Evolutionary conservation across 345 rosid genomes (phyloP).

Genomic region (Eucalyptus guilfoylei): DNA sequence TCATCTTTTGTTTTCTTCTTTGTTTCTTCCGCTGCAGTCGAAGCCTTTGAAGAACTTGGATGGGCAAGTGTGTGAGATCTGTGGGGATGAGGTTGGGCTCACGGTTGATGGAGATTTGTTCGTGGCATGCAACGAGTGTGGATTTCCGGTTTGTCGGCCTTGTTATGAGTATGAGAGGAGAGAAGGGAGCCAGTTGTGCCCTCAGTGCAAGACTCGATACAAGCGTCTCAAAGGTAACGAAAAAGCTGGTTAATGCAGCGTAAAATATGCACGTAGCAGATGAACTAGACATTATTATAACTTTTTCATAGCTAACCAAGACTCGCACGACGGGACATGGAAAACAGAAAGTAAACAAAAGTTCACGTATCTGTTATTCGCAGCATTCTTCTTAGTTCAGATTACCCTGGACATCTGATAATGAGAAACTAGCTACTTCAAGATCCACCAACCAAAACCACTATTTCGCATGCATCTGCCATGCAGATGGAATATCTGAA

Average conservation of each 20-base stretch:
- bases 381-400: not conserved
- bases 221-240: conserved; percentile 82
- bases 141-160: conserved; percentile 89
- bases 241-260: not conserved
- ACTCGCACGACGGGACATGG: not conserved
- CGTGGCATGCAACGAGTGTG: conserved; percentile 98
- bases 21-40: conserved; percentile 28
- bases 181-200: conserved; percentile 87
- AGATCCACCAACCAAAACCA: not conserved
- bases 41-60: conserved; percentile 86
- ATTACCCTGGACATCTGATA: not conserved
- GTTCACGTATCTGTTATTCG: not conserved
- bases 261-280: not conserved
- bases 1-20: not conserved
- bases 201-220: conserved; percentile 93
- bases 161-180: conserved; percentile 96
- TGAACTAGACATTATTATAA: not conserved
- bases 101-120: conserved; percentile 91
- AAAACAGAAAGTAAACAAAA: not conserved
- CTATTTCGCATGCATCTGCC: not conserved
- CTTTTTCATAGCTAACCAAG: not conserved
- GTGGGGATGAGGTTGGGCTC: conserved; percentile 74
- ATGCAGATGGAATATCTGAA: not conserved
- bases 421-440: not conserved
- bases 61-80: conserved; percentile 92